These are phyloP conservation scores for Zygotorulaspora danielsina DNA, from an alignment of 805 yeast species.

Conservation along the genomic window DNA sequence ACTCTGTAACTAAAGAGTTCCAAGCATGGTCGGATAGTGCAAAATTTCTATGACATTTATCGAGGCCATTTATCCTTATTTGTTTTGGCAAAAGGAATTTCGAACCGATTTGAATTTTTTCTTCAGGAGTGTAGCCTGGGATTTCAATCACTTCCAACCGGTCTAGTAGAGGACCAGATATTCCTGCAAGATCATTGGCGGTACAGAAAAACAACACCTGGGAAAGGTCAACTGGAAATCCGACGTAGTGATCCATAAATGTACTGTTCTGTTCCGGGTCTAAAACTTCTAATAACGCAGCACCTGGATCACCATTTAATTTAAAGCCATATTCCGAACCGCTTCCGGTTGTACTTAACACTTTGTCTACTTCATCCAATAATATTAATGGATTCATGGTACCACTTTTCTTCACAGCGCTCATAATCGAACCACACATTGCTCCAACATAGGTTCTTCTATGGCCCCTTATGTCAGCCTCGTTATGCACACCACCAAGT, in stretches of 20 bases:
- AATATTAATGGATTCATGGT: conserved; percentile 79
- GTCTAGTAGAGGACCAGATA: conserved; percentile 75
- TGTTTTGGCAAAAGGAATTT: conserved; percentile 74
- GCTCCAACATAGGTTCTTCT: conserved; percentile 90
- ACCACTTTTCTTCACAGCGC: conserved; percentile 69
- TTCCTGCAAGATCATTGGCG: conserved; percentile 67
- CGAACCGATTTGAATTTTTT: conserved; percentile 67
- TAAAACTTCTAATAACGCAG: conserved; percentile 79
- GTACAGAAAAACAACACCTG: conserved; percentile 81
- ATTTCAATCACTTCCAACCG: conserved; percentile 78
- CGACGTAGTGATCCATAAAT: conserved; percentile 78
- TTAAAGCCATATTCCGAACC: conserved; percentile 27
- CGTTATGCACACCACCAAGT: conserved; percentile 84
- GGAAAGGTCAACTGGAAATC: conserved; percentile 80
- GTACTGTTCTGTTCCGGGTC: conserved; percentile 84
- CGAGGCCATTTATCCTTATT: conserved; percentile 60
- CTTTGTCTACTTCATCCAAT: conserved; percentile 82
- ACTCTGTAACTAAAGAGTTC: conserved; percentile 57
- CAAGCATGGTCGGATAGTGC: conserved; percentile 50
- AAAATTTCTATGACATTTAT: conserved; percentile 34
- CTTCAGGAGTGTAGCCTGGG: conserved; percentile 74
- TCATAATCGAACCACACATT: conserved; percentile 80
- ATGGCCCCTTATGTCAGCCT: conserved; percentile 86
- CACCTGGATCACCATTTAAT: conserved; percentile 81
- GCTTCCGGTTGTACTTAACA: conserved; percentile 42